phyloP scores from a whole-genome alignment of 306 rosid species.

The Quillaja saponaria region DNA sequence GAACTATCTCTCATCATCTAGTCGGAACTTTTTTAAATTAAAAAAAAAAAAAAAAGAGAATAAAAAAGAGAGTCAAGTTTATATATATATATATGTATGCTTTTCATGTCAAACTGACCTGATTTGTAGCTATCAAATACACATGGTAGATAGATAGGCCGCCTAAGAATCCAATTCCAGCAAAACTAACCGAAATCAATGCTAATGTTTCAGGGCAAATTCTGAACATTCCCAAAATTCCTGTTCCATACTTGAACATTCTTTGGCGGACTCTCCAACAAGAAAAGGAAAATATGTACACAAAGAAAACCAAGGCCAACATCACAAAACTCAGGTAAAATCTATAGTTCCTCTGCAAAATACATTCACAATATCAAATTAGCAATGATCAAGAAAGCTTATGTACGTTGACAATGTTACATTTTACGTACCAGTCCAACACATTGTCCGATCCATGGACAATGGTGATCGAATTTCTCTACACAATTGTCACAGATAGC shows the following conservation, averaged over 20 bases:
- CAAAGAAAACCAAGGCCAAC: constrained; percentile 32
- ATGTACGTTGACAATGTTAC: no score
- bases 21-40: no score
- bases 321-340: constrained; percentile 27
- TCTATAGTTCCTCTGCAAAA: constrained; percentile 44
- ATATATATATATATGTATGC: not conserved
- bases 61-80: no score
- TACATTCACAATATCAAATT: not conserved
- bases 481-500: constrained; percentile 43
- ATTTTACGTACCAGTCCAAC: constrained; percentile 29
- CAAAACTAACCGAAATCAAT: constrained; percentile 30
- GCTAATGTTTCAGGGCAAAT: constrained; percentile 44
- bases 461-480: constrained; percentile 45
- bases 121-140: constrained; percentile 33
- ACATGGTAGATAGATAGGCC: constrained; percentile 31
- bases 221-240: constrained; percentile 18
- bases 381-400: not conserved
- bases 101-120: constrained; percentile 24
- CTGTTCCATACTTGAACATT: constrained; percentile 13
- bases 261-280: constrained; percentile 36
- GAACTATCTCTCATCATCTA: no score
- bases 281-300: constrained; percentile 30
- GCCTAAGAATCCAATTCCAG: constrained; percentile 25
- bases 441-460: constrained; percentile 50
- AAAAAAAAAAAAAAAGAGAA: no score